Conservation (phyloP, 169 alveolate genomes). For the Cryptosporidium ubiquitum region DNA sequence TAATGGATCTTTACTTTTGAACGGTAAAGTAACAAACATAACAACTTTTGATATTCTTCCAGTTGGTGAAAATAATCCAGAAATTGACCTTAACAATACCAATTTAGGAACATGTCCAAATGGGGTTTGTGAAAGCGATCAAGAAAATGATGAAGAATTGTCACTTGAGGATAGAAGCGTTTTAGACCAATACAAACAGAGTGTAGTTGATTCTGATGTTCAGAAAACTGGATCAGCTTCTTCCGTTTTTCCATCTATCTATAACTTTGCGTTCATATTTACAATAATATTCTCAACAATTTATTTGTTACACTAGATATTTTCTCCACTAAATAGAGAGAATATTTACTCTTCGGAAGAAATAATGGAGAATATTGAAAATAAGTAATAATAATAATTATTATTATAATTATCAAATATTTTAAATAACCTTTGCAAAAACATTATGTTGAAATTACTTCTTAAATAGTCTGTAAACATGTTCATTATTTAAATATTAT, state of each 20-base stretch:
- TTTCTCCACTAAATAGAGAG: neutral
- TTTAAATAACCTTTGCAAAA: too few species aligned
- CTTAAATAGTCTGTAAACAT: too few species aligned
- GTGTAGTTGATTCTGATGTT: neutral
- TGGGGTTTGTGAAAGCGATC: slow-evolving; percentile 70
- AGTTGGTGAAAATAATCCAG: slow-evolving; percentile 5
- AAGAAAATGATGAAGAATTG: slow-evolving; percentile 29
- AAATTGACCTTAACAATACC: slow-evolving; percentile 47
- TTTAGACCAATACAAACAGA: slow-evolving; percentile 22
- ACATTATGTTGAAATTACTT: too few species aligned
- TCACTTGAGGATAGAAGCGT: slow-evolving; percentile 9
- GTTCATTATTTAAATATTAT: too few species aligned
- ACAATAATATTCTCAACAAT: neutral
- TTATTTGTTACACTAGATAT: neutral
- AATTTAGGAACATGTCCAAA: slow-evolving; percentile 60
- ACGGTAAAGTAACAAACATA: slow-evolving; percentile 36
- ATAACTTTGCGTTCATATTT: slow-evolving; percentile 7
- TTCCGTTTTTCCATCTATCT: neutral
- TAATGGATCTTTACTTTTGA: neutral
- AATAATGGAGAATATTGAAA: neutral
- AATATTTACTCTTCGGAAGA: neutral
- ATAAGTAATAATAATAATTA: too few species aligned
- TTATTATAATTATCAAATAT: too few species aligned
- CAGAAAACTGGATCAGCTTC: neutral
- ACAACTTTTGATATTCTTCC: slow-evolving; percentile 64